These are phyloP conservation scores for Fusarium sp. DNA, from an alignment of 2,329 filamentous ascomycete genomes.

Conservation along the genomic window DNA sequence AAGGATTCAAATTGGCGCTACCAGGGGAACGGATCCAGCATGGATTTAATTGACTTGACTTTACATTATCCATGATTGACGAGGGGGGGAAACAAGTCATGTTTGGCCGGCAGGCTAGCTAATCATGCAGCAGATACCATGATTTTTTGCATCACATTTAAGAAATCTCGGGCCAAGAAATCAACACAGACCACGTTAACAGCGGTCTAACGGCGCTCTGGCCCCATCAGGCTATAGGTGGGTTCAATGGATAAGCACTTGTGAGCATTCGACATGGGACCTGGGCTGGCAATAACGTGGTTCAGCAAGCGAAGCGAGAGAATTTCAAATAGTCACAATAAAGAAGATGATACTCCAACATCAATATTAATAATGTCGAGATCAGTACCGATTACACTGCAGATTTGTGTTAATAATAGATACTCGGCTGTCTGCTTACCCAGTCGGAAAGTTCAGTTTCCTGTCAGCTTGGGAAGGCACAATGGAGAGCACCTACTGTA, in stretches of 20 bases:
- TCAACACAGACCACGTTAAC: not conserved
- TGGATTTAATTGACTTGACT: slow-evolving; percentile 5
- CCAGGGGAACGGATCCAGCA: slow-evolving; percentile 21
- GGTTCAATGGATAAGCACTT: slow-evolving; percentile 22
- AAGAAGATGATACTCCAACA: not conserved
- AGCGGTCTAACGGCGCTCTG: slow-evolving; percentile 12
- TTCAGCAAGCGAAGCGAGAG: not conserved
- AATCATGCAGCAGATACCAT: not conserved
- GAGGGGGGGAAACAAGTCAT: not conserved
- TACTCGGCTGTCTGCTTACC: not conserved
- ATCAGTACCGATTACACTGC: not conserved
- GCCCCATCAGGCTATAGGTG: slow-evolving; percentile 24
- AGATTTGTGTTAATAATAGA: not conserved
- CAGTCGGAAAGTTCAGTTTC: not conserved
- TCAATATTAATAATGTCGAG: not conserved
- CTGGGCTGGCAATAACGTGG: not conserved
- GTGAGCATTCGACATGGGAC: slow-evolving; percentile 2
- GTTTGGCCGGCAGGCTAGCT: not conserved
- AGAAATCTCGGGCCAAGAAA: slow-evolving; percentile 1
- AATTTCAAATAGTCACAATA: not conserved
- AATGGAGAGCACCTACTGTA: not conserved
- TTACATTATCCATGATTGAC: slow-evolving; percentile 11
- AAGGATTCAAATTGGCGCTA: slow-evolving; percentile 29
- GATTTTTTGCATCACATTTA: not conserved
- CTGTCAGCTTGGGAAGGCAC: not conserved